Evolutionary conservation across 2,329 filamentous ascomycete species (phyloP).

Genomic region (Colletotrichum tropicale): DNA sequence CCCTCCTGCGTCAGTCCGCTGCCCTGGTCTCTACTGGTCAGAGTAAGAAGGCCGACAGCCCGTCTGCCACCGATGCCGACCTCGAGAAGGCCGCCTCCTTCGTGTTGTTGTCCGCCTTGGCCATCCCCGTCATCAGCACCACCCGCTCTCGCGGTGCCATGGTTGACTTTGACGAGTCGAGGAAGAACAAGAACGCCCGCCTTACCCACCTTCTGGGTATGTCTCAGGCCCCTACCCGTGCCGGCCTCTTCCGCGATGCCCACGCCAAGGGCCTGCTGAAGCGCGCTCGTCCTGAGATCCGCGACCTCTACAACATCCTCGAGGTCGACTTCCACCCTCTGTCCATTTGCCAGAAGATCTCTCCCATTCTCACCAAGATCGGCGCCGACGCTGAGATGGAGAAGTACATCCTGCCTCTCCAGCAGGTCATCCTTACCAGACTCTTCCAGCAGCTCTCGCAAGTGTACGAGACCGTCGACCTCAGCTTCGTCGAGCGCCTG

Average conservation of each 20-base stretch:
- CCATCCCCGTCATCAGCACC: conserved; percentile 99
- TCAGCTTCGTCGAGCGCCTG: conserved; percentile 90
- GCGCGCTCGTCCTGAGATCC: conserved; percentile 91
- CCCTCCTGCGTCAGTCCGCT: conserved; percentile 89
- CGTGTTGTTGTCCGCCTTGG: conserved; percentile 89
- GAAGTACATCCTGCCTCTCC: conserved; percentile 92
- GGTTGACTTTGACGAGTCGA: conserved; percentile 94
- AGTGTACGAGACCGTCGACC: conserved; percentile 97
- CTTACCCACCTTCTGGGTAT: conserved; percentile 96
- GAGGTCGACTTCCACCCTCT: conserved; percentile 99
- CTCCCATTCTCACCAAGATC: conserved; percentile 92
- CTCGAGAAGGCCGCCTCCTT: conserved; percentile 95
- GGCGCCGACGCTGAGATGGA: conserved; percentile 94
- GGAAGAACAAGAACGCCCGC: conserved; percentile 98
- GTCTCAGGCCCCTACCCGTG: conserved; percentile 85
- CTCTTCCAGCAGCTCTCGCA: conserved; percentile 99
- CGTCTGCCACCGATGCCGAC: conserved; percentile 84
- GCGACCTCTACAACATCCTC: conserved; percentile 96
- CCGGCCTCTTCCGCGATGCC: conserved; percentile 92
- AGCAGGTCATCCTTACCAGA: conserved; percentile 97
- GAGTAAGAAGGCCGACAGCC: conserved; percentile 93
- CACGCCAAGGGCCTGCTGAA: conserved; percentile 93
- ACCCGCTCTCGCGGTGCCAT: conserved; percentile 93
- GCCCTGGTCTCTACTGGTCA: conserved; percentile 82
- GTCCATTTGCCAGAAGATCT: conserved; percentile 99